Evolutionary conservation across 768 basidiomycete genomes (phyloP).

Genomic region (Amanita molliuscula): DNA sequence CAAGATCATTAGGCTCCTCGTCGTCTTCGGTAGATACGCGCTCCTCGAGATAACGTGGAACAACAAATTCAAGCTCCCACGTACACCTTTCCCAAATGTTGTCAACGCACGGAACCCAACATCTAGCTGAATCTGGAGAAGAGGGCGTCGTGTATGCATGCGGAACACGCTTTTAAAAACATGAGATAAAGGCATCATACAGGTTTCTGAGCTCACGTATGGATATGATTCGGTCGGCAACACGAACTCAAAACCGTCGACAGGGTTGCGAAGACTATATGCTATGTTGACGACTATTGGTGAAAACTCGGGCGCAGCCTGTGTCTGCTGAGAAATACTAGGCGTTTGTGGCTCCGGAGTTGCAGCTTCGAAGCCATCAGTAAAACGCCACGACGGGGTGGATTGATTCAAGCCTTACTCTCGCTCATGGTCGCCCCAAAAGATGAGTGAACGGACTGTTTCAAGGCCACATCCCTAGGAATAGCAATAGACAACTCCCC

Average conservation of each 20-base stretch:
- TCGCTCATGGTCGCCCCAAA: constrained; percentile 41
- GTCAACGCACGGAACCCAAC: constrained; percentile 98
- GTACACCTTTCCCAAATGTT: constrained; percentile 93
- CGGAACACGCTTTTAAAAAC: constrained; percentile 62
- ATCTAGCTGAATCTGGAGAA: constrained; percentile 84
- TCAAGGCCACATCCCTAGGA: constrained; percentile 60
- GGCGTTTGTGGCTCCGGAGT: constrained; percentile 82
- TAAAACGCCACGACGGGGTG: background rate
- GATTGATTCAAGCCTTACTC: constrained; percentile 26
- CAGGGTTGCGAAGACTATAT: constrained; percentile 75
- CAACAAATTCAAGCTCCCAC: constrained; percentile 97
- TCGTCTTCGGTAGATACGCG: constrained; percentile 31
- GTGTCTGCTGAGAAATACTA: constrained; percentile 21
- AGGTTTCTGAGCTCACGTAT: constrained; percentile 43
- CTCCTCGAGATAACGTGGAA: constrained; percentile 75
- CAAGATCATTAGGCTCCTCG: constrained; percentile 46
- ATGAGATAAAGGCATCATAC: constrained; percentile 4
- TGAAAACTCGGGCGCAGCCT: constrained; percentile 50
- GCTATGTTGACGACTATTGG: constrained; percentile 69
- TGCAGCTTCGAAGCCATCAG: constrained; percentile 34
- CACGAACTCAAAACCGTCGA: constrained; percentile 80
- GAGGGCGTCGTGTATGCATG: constrained; percentile 88
- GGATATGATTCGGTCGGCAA: constrained; percentile 75
- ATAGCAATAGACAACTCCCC: constrained; percentile 91
- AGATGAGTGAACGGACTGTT: constrained; percentile 40